These are phyloP conservation scores for Eutypa lata DNA, from an alignment of 2,329 filamentous ascomycete genomes.

Conservation along the genomic window DNA sequence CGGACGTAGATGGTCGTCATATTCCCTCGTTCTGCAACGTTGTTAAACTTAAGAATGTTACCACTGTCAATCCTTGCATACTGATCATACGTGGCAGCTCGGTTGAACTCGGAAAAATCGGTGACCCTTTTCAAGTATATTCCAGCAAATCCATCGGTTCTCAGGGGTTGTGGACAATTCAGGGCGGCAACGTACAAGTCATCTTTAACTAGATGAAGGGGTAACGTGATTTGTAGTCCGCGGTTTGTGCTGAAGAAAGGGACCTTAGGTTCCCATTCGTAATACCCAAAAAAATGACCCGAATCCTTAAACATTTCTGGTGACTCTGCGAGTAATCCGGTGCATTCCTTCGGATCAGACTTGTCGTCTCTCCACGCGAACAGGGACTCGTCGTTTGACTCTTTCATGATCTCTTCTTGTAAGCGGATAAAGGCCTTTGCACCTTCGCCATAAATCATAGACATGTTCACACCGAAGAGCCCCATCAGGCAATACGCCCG, in stretches of 20 bases:
- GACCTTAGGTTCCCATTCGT: neutral
- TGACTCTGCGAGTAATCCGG: neutral
- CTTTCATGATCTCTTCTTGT: neutral
- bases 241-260: neutral
- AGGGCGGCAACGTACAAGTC: neutral
- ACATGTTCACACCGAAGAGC: constrained; percentile 1
- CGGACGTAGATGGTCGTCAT: neutral
- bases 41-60: neutral
- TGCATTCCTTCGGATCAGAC: neutral
- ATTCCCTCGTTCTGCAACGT: neutral
- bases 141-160: neutral
- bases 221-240: neutral
- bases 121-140: neutral
- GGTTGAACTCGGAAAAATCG: neutral
- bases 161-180: neutral
- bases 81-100: neutral
- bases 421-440: neutral
- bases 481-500: constrained; percentile 1
- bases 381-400: neutral
- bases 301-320: neutral
- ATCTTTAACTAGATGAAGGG: neutral
- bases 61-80: neutral
- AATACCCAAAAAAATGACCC: neutral
- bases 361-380: neutral
- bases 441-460: constrained; percentile 1